These are phyloP conservation scores for Neurospora sp. DNA, from an alignment of 495 filamentous ascomycete species.

Conservation along the genomic window DNA sequence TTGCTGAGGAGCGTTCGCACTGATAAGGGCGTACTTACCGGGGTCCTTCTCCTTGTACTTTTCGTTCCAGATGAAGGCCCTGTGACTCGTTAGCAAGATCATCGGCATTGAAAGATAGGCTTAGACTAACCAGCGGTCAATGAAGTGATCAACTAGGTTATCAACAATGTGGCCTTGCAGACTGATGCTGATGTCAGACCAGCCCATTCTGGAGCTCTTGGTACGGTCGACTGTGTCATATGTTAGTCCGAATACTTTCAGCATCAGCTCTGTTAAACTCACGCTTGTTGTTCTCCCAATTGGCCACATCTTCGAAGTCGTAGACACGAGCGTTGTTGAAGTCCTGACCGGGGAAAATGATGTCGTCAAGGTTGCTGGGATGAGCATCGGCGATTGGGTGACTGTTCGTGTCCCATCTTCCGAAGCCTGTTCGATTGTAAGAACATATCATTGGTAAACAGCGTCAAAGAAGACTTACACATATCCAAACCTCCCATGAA, in stretches of 20 bases:
- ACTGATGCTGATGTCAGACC: conserved; percentile 81
- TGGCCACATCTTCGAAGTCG: conserved; percentile 76
- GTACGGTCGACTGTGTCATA: conserved; percentile 52
- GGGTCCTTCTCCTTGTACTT: conserved; percentile 67
- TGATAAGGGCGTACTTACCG: conserved; percentile 39
- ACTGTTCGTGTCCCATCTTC: conserved; percentile 52
- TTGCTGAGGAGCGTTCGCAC: neutral
- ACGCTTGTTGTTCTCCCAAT: conserved; percentile 79
- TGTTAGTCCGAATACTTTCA: conserved; percentile 9
- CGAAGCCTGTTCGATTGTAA: conserved; percentile 34
- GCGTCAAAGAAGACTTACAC: conserved; percentile 25
- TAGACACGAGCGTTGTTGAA: conserved; percentile 85
- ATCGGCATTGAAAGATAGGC: neutral
- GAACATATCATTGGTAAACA: conserved; percentile 1
- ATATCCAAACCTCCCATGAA: conserved; percentile 85
- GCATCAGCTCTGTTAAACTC: conserved; percentile 1
- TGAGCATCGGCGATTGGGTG: conserved; percentile 84
- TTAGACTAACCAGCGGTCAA: conserved; percentile 51
- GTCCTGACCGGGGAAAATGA: conserved; percentile 84
- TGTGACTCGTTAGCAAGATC: neutral
- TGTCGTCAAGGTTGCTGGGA: conserved; percentile 60
- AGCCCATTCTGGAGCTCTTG: conserved; percentile 79
- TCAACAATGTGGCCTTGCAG: conserved; percentile 70
- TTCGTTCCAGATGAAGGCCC: conserved; percentile 78
- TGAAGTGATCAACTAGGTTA: conserved; percentile 70